A percentile compares a stretch with the other conserved stretches of the same genome.
These are phyloP conservation scores for Verbascum thapsus DNA, from an alignment of 257 asterid genomes.

Conservation along the genomic window DNA sequence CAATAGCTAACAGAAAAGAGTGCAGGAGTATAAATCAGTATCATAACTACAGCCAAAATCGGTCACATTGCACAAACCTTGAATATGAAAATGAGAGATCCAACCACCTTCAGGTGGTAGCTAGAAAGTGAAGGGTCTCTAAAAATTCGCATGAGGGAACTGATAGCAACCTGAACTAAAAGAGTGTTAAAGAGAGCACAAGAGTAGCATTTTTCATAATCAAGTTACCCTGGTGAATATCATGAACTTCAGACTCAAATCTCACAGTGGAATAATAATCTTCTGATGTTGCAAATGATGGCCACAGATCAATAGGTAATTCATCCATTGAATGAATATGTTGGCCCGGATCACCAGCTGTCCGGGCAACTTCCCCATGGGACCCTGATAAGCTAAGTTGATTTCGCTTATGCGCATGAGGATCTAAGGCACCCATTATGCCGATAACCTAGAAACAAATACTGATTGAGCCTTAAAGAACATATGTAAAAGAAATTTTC, in stretches of 20 bases:
- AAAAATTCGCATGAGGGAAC: slow-evolving; percentile 94
- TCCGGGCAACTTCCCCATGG: slow-evolving; percentile 88
- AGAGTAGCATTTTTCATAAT: slow-evolving; percentile 21
- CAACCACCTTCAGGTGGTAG: slow-evolving; percentile 96
- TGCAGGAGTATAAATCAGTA: slow-evolving; percentile 5
- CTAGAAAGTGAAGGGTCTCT: slow-evolving; percentile 97
- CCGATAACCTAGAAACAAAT: slow-evolving; percentile 79
- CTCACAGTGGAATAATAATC: slow-evolving; percentile 96
- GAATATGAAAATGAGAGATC: slow-evolving; percentile 97
- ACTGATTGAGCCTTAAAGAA: slow-evolving; percentile 29
- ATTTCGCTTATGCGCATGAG: slow-evolving; percentile 89
- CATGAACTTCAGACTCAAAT: slow-evolving; percentile 33
- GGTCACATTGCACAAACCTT: slow-evolving; percentile 59
- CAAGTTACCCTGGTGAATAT: slow-evolving; percentile 17
- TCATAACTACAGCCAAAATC: slow-evolving; percentile 15
- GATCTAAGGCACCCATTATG: slow-evolving; percentile 99
- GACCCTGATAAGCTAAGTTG: slow-evolving; percentile 84
- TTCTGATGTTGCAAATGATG: slow-evolving; percentile 97
- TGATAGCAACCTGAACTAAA: slow-evolving; percentile 98
- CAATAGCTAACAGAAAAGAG: slow-evolving; percentile 10
- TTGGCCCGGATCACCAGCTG: slow-evolving; percentile 85
- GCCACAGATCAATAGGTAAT: slow-evolving; percentile 96
- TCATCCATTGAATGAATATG: slow-evolving; percentile 85
- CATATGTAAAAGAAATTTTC: slow-evolving; percentile 9
- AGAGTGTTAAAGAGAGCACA: slow-evolving; percentile 21